phyloP scores from a whole-genome alignment of 805 yeast species.

The Candida anglica region DNA sequence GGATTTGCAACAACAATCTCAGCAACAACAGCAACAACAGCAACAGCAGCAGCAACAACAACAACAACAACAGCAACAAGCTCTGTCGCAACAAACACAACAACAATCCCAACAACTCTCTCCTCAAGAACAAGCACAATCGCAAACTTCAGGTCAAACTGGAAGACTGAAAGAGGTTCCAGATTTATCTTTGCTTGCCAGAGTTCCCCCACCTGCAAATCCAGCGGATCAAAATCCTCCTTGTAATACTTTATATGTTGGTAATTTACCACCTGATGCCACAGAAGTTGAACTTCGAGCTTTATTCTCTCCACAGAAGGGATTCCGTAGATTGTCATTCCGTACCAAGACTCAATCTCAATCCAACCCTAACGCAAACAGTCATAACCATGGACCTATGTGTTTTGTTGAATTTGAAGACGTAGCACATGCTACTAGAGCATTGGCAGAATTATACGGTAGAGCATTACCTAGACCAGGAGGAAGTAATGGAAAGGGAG shows the following conservation, averaged over 20 bases:
- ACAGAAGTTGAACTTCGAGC: slow-evolving; percentile 89
- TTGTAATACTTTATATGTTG: slow-evolving; percentile 94
- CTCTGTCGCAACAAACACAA: slow-evolving; percentile 1
- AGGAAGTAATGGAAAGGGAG: slow-evolving; percentile 75
- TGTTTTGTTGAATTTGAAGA: slow-evolving; percentile 99
- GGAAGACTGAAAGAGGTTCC: slow-evolving; percentile 39
- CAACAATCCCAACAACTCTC: neutral
- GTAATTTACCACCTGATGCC: slow-evolving; percentile 95
- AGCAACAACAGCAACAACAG: slow-evolving; percentile 5
- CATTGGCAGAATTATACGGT: slow-evolving; percentile 91
- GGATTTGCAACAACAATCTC: slow-evolving; percentile 5
- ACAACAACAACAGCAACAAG: slow-evolving; percentile 6
- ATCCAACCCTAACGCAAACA: slow-evolving; percentile 20
- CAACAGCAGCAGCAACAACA: slow-evolving; percentile 6
- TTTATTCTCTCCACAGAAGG: slow-evolving; percentile 82
- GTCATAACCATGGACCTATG: slow-evolving; percentile 87
- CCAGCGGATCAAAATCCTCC: slow-evolving; percentile 99
- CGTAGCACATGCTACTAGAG: slow-evolving; percentile 88
- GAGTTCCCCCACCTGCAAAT: slow-evolving; percentile 89
- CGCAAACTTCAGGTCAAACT: slow-evolving; percentile 9
- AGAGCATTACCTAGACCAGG: slow-evolving; percentile 81
- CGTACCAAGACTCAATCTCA: slow-evolving; percentile 50
- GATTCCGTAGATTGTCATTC: slow-evolving; percentile 89
- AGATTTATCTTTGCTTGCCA: slow-evolving; percentile 67
- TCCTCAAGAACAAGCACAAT: neutral